Conservation (phyloP, 2,329 filamentous ascomycete genomes). For the Elsinoe perseae region DNA sequence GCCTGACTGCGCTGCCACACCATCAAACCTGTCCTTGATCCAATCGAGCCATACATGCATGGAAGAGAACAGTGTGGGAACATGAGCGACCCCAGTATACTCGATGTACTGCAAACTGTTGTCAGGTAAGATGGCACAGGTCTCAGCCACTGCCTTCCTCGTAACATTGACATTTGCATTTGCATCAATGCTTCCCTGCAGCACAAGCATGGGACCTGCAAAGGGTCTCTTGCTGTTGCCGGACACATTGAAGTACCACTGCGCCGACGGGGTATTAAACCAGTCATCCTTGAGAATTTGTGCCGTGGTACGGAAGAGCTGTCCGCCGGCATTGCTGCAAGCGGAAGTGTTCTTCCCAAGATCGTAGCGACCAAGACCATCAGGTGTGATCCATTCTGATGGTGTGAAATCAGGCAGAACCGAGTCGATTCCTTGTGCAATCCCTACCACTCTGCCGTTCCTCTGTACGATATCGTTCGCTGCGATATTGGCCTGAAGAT, state of each 20-base stretch:
- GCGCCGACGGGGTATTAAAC: constrained; percentile 19
- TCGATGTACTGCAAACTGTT: constrained; percentile 23
- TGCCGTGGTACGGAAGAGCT: constrained; percentile 19
- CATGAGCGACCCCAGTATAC: constrained; percentile 26
- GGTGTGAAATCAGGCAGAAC: constrained; percentile 27
- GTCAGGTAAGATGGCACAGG: constrained; percentile 21
- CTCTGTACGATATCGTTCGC: constrained; percentile 16
- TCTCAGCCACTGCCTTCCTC: constrained; percentile 23
- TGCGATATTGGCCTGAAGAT: constrained; percentile 26
- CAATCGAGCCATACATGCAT: constrained; percentile 29
- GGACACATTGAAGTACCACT: constrained; percentile 24
- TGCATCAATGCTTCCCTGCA: constrained; percentile 30
- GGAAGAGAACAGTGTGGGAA: constrained; percentile 25
- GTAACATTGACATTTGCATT: constrained; percentile 21
- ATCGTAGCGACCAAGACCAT: constrained; percentile 20
- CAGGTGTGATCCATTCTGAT: constrained; percentile 25
- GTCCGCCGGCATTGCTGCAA: constrained; percentile 18
- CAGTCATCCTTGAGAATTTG: constrained; percentile 22
- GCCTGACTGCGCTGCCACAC: constrained; percentile 17
- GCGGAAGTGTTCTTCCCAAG: constrained; percentile 22
- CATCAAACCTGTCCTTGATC: constrained; percentile 26
- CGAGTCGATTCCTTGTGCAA: constrained; percentile 20
- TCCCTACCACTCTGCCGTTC: constrained; percentile 21
- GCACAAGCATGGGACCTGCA: constrained; percentile 32
- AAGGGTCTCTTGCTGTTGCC: constrained; percentile 29